These are phyloP conservation scores for Diospyros kaki DNA, from an alignment of 148 eudicot species.

Conservation along the genomic window DNA sequence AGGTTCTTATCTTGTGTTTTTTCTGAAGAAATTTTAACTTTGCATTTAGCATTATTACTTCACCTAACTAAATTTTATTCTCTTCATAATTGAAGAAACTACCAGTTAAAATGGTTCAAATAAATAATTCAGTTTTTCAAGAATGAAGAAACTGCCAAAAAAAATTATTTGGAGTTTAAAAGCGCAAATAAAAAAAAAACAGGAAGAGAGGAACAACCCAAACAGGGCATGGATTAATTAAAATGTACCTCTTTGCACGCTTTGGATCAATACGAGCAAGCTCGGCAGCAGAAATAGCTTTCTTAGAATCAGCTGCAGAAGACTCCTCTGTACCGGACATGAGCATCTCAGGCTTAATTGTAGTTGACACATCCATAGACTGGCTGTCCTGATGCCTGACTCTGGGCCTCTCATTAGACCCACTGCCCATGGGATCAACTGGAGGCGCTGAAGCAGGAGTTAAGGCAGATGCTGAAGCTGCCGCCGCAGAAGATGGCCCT, in stretches of 20 bases:
- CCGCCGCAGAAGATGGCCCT: conserved; percentile 45
- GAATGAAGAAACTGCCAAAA: no score
- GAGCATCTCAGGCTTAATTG: conserved; percentile 80
- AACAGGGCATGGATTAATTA: background rate
- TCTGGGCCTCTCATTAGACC: conserved; percentile 52
- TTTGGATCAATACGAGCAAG: conserved; percentile 88
- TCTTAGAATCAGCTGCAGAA: conserved; percentile 63
- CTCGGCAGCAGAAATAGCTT: conserved; percentile 92
- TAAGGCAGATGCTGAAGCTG: conserved; percentile 12
- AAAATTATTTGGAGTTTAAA: conserved; percentile 1
- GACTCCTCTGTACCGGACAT: conserved; percentile 52
- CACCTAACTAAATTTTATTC: no score
- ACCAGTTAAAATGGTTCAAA: no score
- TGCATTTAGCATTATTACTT: no score
- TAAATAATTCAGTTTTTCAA: no score
- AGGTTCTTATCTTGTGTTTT: no score
- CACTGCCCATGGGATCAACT: conserved; percentile 24
- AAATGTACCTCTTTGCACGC: conserved; percentile 67
- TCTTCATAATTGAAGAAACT: no score
- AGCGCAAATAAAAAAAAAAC: background rate
- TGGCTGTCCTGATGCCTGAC: conserved; percentile 88
- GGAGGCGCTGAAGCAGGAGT: conserved; percentile 15
- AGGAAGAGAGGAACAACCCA: background rate
- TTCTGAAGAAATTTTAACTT: no score
- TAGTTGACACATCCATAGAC: conserved; percentile 85